Evolutionary conservation across 108 stramenopile species (phyloP).

Genomic region (Cyclotella sp.): DNA sequence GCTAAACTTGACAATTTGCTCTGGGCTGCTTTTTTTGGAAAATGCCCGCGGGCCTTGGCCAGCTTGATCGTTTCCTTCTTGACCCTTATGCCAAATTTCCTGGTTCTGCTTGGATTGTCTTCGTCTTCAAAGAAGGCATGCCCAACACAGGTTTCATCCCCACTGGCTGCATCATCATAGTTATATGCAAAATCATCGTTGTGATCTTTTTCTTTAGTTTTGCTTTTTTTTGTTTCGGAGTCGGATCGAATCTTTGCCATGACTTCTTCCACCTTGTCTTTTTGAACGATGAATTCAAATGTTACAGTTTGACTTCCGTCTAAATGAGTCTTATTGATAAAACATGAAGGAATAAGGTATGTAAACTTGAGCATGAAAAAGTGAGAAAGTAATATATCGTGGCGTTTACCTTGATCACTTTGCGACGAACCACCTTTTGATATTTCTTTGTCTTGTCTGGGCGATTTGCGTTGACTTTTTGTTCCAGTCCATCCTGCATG

Average conservation of each 20-base stretch:
- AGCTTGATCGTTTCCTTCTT: constrained; percentile 34
- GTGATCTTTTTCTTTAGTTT: constrained; percentile 31
- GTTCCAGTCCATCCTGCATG: constrained; percentile 63
- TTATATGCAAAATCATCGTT: background rate
- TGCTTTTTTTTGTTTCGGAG: constrained; percentile 34
- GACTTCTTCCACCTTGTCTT: constrained; percentile 71
- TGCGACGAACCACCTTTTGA: constrained; percentile 75
- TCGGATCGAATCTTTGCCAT: constrained; percentile 53
- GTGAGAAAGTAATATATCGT: background rate
- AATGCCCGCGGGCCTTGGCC: constrained; percentile 3
- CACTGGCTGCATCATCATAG: constrained; percentile 21
- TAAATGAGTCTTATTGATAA: constrained; percentile 55
- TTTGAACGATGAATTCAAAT: constrained; percentile 82
- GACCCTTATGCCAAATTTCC: constrained; percentile 30
- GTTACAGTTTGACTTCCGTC: constrained; percentile 80
- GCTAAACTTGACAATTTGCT: constrained; percentile 29
- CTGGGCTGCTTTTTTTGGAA: constrained; percentile 35
- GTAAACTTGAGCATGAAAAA: background rate
- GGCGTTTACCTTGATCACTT: constrained; percentile 60
- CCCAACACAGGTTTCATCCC: constrained; percentile 63
- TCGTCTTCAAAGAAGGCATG: constrained; percentile 91
- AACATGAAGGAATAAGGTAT: background rate
- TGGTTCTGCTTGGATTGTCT: constrained; percentile 47
- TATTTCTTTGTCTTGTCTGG: constrained; percentile 24
- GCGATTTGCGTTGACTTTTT: constrained; percentile 16